A percentile compares a stretch with the other conserved stretches of the same genome.
These are phyloP conservation scores for Xylaria polymorpha DNA, from an alignment of 2,329 filamentous ascomycete species.

Conservation along the genomic window DNA sequence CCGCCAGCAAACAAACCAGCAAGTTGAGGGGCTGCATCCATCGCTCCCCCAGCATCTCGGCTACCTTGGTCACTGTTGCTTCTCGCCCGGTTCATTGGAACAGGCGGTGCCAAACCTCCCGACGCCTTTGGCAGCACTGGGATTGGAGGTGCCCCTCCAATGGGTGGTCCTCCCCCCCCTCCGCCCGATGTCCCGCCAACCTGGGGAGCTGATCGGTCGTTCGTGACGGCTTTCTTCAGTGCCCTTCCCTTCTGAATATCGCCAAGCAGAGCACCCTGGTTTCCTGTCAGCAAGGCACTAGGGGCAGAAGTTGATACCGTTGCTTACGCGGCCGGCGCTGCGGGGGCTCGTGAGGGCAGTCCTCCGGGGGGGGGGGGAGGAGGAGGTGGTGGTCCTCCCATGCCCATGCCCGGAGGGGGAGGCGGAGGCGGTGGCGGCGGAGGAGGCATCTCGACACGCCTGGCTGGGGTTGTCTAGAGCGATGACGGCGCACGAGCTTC, in stretches of 20 bases:
- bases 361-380: constrained; percentile 73
- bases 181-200: constrained; percentile 68
- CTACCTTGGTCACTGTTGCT: constrained; percentile 84
- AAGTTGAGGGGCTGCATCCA: constrained; percentile 79
- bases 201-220: constrained; percentile 88
- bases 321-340: constrained; percentile 70
- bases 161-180: constrained; percentile 65
- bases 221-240: constrained; percentile 88
- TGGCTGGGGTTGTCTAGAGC: background rate
- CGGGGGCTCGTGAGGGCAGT: constrained; percentile 68
- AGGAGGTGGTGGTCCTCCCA: constrained; percentile 72
- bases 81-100: constrained; percentile 76
- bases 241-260: constrained; percentile 86
- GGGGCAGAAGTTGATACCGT: background rate
- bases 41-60: constrained; percentile 54
- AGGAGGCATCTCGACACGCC: constrained; percentile 57
- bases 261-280: constrained; percentile 82
- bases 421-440: constrained; percentile 79
- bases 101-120: constrained; percentile 74
- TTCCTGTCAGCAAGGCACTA: constrained; percentile 13
- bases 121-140: constrained; percentile 68
- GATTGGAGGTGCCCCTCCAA: constrained; percentile 84
- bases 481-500: background rate
- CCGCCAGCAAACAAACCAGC: constrained; percentile 91
- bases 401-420: constrained; percentile 59